Evolutionary conservation across 2,329 filamentous ascomycete species (phyloP).

Genomic region (Calonectria ilicicola): DNA sequence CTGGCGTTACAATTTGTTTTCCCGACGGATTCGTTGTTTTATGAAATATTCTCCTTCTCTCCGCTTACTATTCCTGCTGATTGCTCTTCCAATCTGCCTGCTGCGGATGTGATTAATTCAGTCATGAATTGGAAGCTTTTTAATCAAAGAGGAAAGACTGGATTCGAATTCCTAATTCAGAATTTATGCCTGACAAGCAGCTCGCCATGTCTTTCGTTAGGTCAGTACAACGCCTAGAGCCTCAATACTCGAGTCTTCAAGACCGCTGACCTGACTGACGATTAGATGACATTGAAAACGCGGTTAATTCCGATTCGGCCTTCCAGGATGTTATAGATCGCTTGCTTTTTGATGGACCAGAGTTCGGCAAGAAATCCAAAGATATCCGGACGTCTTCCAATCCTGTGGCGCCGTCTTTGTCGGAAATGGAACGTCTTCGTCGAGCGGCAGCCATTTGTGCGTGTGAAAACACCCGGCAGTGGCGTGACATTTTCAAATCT

Average conservation of each 20-base stretch:
- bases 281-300: not conserved
- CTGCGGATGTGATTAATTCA: not conserved
- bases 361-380: not conserved
- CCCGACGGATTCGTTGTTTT: not conserved
- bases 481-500: not conserved
- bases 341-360: not conserved
- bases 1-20: not conserved
- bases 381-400: not conserved
- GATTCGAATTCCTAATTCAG: not conserved
- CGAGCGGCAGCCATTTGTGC: not conserved
- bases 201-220: not conserved
- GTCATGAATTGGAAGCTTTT: constrained; percentile 1
- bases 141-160: not conserved
- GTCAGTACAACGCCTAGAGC: not conserved
- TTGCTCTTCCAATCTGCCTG: not conserved
- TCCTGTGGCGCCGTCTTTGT: not conserved
- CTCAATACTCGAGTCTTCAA: not conserved
- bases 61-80: not conserved
- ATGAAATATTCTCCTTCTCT: not conserved
- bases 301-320: not conserved
- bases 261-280: not conserved
- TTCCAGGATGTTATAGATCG: not conserved
- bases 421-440: not conserved
- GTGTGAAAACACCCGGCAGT: not conserved
- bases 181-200: not conserved